phyloP scores from a whole-genome alignment of 371 early-diverging fungal genomes.

The Mycotypha africana region DNA sequence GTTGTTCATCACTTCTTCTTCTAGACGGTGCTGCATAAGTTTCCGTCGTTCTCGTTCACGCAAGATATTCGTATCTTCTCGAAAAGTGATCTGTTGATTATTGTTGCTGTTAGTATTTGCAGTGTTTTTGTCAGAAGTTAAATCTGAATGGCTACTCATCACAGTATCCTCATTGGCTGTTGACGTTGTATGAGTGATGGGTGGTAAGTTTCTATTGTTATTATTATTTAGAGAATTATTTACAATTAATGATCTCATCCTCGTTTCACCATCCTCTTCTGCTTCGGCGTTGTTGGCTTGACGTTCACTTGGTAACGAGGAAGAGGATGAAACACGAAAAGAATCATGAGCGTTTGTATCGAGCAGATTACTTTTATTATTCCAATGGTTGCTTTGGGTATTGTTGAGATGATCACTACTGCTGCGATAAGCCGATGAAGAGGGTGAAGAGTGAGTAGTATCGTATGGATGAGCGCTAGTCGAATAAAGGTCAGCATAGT shows the following conservation, averaged over 20 bases:
- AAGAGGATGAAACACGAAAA: too few species aligned
- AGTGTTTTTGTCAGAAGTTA: too few species aligned
- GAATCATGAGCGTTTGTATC: too few species aligned
- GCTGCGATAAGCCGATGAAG: too few species aligned
- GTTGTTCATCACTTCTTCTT: too few species aligned
- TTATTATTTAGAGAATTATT: neutral
- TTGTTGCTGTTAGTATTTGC: constrained; percentile 1
- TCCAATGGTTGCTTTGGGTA: neutral
- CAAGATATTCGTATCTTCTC: constrained; percentile 20
- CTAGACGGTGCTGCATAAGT: neutral
- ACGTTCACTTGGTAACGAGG: too few species aligned
- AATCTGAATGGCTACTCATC: too few species aligned
- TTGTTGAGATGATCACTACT: too few species aligned
- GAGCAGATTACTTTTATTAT: too few species aligned
- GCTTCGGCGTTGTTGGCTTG: too few species aligned
- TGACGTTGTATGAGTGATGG: constrained; percentile 2
- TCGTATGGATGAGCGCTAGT: neutral
- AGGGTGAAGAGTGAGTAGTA: neutral
- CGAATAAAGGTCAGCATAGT: neutral
- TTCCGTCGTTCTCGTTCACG: constrained; percentile 18
- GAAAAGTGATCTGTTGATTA: constrained; percentile 21
- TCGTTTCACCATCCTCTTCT: too few species aligned
- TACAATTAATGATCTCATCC: neutral
- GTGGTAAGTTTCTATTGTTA: constrained; percentile 14
- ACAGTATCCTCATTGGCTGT: neutral